A percentile compares a stretch with the other conserved stretches of the same genome.
phyloP scores from a whole-genome alignment of 2,329 filamentous ascomycete species.

The Phialemoniopsis sp. region DNA sequence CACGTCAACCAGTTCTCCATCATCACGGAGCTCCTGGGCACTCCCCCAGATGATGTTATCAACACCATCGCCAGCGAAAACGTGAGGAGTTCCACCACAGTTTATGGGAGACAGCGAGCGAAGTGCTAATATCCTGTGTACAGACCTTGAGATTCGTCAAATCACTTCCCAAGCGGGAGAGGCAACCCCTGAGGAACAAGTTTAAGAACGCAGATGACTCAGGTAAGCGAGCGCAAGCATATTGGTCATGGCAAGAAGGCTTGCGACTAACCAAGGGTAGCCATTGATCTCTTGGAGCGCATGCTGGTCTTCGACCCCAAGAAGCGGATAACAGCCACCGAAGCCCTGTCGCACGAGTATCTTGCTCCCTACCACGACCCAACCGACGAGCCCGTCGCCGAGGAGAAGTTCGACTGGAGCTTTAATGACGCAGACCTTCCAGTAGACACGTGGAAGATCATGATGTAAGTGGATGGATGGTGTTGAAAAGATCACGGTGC shows the following conservation, averaged over 20 bases:
- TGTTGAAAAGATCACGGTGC: not conserved
- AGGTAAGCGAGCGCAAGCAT: conserved; percentile 46
- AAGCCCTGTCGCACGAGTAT: conserved; percentile 88
- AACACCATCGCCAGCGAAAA: conserved; percentile 98
- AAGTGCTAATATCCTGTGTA: conserved; percentile 4
- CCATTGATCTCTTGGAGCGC: conserved; percentile 87
- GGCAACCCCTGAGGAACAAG: conserved; percentile 80
- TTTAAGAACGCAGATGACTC: conserved; percentile 91
- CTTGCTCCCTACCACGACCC: conserved; percentile 96
- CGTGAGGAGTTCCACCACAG: conserved; percentile 44
- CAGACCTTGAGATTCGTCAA: conserved; percentile 96
- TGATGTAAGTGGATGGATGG: conserved; percentile 70
- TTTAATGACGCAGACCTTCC: conserved; percentile 98
- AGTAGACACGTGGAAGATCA: conserved; percentile 99
- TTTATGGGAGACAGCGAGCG: not conserved
- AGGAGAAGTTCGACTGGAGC: conserved; percentile 99
- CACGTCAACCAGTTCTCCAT: conserved; percentile 99
- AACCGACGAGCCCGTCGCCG: conserved; percentile 89
- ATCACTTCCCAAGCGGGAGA: conserved; percentile 90
- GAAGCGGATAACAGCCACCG: conserved; percentile 83
- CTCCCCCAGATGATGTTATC: conserved; percentile 96
- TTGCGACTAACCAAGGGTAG: conserved; percentile 34
- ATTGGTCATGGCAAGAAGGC: not conserved
- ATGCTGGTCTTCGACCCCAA: conserved; percentile 99
- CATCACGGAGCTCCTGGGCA: conserved; percentile 95